phyloP scores from a whole-genome alignment of 441 rosid species.

The Erodium texanum region DNA sequence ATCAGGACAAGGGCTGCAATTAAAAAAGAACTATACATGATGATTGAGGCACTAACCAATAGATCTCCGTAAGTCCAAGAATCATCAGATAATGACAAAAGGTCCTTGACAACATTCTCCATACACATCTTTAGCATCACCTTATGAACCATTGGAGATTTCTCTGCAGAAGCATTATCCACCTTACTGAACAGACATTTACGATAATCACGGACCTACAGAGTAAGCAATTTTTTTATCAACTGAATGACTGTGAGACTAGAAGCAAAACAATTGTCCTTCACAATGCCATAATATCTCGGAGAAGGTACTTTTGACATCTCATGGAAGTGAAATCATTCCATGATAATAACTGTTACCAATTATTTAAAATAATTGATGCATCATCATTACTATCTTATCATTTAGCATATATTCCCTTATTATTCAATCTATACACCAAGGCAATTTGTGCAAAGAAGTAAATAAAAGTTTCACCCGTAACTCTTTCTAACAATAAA shows the following conservation, averaged over 20 bases:
- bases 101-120: conserved; percentile 29
- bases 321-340: not conserved
- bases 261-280: not conserved
- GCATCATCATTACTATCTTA: not conserved
- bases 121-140: conserved; percentile 21
- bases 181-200: conserved; percentile 10
- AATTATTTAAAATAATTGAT: not conserved
- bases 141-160: conserved; percentile 21
- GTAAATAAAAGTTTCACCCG: not conserved
- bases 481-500: not conserved
- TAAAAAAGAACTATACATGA: not conserved
- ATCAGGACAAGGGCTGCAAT: not conserved
- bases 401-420: not conserved
- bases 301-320: not conserved
- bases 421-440: not conserved
- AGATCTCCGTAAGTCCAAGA: conserved; percentile 26
- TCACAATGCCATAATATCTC: not conserved
- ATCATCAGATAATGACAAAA: conserved; percentile 19
- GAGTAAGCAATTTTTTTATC: conserved; percentile 3
- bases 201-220: conserved; percentile 29
- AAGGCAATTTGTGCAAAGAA: not conserved
- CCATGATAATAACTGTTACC: not conserved
- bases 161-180: conserved; percentile 4
- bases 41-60: conserved; percentile 18
- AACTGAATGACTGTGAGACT: not conserved